These are phyloP conservation scores for Tetradesmus lagerheimii DNA, from an alignment of 139 green algal genomes.

Conservation along the genomic window DNA sequence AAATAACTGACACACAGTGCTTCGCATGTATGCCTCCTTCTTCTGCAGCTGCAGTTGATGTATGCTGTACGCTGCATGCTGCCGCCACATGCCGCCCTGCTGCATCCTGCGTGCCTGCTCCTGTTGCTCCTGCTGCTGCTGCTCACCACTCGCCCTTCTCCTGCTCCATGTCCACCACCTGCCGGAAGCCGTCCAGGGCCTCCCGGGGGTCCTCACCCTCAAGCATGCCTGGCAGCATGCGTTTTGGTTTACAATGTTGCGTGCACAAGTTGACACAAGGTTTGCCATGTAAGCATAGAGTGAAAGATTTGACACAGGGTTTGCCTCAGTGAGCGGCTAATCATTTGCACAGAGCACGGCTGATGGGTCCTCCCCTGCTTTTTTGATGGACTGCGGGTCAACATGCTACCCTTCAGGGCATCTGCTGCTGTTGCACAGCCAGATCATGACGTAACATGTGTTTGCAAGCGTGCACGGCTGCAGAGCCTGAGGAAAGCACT, in stretches of 20 bases:
- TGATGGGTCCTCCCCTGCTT: no score
- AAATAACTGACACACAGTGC: no score
- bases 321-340: no score
- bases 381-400: no score
- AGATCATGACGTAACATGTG: neutral
- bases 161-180: conserved; percentile 95
- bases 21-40: no score
- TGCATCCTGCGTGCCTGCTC: neutral
- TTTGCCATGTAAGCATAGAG: no score
- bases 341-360: neutral
- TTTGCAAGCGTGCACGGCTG: neutral
- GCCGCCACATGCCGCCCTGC: neutral
- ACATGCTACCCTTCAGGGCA: no score
- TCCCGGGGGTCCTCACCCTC: conserved; percentile 82
- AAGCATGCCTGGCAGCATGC: conserved; percentile 75
- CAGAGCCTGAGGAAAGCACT: no score
- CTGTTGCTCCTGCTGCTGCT: neutral
- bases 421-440: neutral
- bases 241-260: no score
- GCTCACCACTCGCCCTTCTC: conserved; percentile 97
- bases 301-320: no score
- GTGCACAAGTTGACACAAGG: no score
- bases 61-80: neutral
- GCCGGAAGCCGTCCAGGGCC: conserved; percentile 90
- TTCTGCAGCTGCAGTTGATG: neutral